phyloP scores from a whole-genome alignment of 805 yeast genomes.

The Zygosaccharomyces bailii region DNA sequence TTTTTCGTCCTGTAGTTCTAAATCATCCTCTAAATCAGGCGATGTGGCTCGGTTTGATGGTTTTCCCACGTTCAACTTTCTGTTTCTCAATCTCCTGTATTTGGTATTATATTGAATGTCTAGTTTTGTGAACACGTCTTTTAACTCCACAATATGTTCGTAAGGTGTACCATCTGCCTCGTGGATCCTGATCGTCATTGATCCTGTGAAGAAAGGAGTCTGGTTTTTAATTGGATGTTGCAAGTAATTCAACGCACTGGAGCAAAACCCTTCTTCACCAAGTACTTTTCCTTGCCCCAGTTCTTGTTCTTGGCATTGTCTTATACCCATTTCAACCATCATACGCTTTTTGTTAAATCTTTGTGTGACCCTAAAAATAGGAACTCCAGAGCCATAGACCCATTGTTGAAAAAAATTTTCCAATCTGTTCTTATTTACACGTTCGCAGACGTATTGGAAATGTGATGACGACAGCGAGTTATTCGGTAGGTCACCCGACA shows the following conservation, averaged over 20 bases:
- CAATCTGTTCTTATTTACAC: constrained; percentile 81
- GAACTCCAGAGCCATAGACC: constrained; percentile 87
- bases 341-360: constrained; percentile 89
- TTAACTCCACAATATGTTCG: constrained; percentile 91
- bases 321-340: constrained; percentile 89
- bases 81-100: constrained; percentile 74
- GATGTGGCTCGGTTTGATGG: constrained; percentile 40
- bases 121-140: constrained; percentile 77
- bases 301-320: constrained; percentile 80
- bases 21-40: constrained; percentile 21
- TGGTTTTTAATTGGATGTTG: constrained; percentile 21
- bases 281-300: constrained; percentile 32
- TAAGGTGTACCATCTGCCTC: constrained; percentile 99
- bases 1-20: constrained; percentile 25
- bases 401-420: constrained; percentile 88
- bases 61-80: constrained; percentile 39
- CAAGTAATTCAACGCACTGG: constrained; percentile 28
- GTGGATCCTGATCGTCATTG: constrained; percentile 94
- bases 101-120: constrained; percentile 96
- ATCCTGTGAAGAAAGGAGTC: constrained; percentile 68
- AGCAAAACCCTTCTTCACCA: constrained; percentile 29
- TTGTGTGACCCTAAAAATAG: constrained; percentile 84
- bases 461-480: constrained; percentile 77
- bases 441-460: constrained; percentile 91
- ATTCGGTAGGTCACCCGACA: constrained; percentile 87